Conservation (phyloP, 805 yeast genomes). For the Yamadazyma sp. region DNA sequence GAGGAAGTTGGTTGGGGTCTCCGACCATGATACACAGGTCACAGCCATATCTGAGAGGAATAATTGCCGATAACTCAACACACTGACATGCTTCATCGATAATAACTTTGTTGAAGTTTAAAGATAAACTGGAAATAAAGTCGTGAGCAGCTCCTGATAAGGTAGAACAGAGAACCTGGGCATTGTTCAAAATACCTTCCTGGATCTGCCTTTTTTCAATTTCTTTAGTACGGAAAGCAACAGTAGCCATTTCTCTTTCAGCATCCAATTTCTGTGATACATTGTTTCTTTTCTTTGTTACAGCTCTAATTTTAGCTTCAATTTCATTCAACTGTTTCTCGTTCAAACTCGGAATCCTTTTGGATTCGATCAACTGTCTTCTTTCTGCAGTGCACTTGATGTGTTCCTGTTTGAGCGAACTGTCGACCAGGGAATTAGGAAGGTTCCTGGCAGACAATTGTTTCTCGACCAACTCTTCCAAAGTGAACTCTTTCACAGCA, state of each 20-base stretch:
- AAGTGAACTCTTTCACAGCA: slow-evolving; percentile 75
- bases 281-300: slow-evolving; percentile 62
- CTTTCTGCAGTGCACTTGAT: slow-evolving; percentile 56
- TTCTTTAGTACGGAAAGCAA: slow-evolving; percentile 72
- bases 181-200: slow-evolving; percentile 64
- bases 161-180: slow-evolving; percentile 89
- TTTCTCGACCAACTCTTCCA: slow-evolving; percentile 81
- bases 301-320: slow-evolving; percentile 51
- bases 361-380: slow-evolving; percentile 38
- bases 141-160: slow-evolving; percentile 94
- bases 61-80: slow-evolving; percentile 87
- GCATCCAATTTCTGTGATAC: slow-evolving; percentile 74
- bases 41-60: slow-evolving; percentile 91
- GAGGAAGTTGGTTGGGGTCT: slow-evolving; percentile 97
- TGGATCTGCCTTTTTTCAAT: slow-evolving; percentile 75
- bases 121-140: slow-evolving; percentile 67
- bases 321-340: slow-evolving; percentile 48
- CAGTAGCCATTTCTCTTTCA: slow-evolving; percentile 69
- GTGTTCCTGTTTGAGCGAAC: slow-evolving; percentile 49
- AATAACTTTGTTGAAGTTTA: slow-evolving; percentile 84
- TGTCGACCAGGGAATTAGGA: slow-evolving; percentile 28
- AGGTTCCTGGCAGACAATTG: slow-evolving; percentile 41
- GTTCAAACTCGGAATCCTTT: slow-evolving; percentile 20
- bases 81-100: slow-evolving; percentile 98
- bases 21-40: slow-evolving; percentile 94